Evolutionary conservation across 2,329 filamentous ascomycete genomes (phyloP), one percentile per base, ranked within the genome.

Genomic region (Sporothrix schenckii): DNA sequence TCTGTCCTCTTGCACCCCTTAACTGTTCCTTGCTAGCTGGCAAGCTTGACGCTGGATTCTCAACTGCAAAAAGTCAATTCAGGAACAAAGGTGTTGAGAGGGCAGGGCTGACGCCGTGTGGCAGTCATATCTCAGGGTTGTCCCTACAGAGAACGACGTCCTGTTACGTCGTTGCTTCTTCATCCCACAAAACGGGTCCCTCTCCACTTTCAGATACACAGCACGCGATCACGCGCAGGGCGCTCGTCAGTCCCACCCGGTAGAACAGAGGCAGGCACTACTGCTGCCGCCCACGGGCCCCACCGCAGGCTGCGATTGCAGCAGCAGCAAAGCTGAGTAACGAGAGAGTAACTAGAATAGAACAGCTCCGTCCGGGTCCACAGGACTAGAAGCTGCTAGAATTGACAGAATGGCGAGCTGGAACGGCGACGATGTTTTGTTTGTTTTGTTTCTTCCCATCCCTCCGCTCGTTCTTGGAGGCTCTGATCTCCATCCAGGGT

Each of bases 161-260:
- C 34, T 34, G 9, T 34, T 34, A 34, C 34, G 34, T 34, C 34
- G 34, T 34, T 34, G 34, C 34, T 7, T 9, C 34, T 34, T 13
- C 41, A 14, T 44, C 41, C 41, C 34, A 58, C 19, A 58, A 39
- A 39, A 16, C 49, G 10, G 27, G 39, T 47, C 56, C 39, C 58
- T 24, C 58, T 47, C 39, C 39, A 63, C 58, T 63, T 63, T 44
- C 10, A 14, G 49, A 27, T 3, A 24, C 56, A 27, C 58, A 47
- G 58, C 58, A 61, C 58, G 58, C 58, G 58, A 61, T 61, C 58
- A 47, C 58, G 39, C n/a, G 58, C 58, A 63, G 56, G 34, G 5
- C n/a, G 56, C 7, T 9, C 34, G 34, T 30, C 27, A 34, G 34
- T 34, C 56, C 52, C 56, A n/a, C 54, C 50, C 50, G 21, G 4